A percentile compares a stretch with the other conserved stretches of the same genome.
These are phyloP conservation scores for Paulownia fortunei DNA, from an alignment of 257 asterid genomes.

Conservation along the genomic window DNA sequence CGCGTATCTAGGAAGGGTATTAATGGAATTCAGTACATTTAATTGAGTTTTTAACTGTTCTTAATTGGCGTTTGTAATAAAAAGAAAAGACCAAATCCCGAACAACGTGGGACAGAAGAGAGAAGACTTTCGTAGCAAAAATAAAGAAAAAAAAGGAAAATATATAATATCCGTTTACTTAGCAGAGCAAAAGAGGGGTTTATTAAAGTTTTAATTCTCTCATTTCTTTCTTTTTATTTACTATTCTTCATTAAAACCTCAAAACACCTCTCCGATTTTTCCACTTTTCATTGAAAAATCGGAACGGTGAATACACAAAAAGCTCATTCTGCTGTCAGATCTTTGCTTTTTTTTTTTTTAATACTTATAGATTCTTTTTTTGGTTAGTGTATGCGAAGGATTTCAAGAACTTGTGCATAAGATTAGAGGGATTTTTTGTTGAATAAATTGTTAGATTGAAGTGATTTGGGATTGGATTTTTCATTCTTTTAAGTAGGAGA, in stretches of 20 bases:
- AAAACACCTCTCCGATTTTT: slow-evolving; percentile 40
- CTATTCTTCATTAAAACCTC: slow-evolving; percentile 17
- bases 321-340: slow-evolving; percentile 56
- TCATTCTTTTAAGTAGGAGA: slow-evolving; percentile 18
- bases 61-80: slow-evolving; percentile 9
- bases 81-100: slow-evolving; percentile 63
- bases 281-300: slow-evolving; percentile 37
- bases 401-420: slow-evolving; percentile 36
- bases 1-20: slow-evolving; percentile 45
- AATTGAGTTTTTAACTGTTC: slow-evolving; percentile 23
- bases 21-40: slow-evolving; percentile 34
- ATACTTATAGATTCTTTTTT: not conserved
- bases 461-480: slow-evolving; percentile 37
- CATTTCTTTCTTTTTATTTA: not conserved
- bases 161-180: slow-evolving; percentile 37
- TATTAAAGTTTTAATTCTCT: slow-evolving; percentile 27
- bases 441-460: slow-evolving; percentile 35
- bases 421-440: slow-evolving; percentile 30
- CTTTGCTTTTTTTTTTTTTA: slow-evolving; percentile 34
- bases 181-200: slow-evolving; percentile 38
- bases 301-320: slow-evolving; percentile 37
- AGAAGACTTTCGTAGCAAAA: slow-evolving; percentile 15
- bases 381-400: not conserved
- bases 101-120: slow-evolving; percentile 63
- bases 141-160: slow-evolving; percentile 3